Evolutionary conservation across 257 asterid genomes (phyloP), one percentile per base, ranked within the genome.

Genomic region (Solanum infundibuliforme): DNA sequence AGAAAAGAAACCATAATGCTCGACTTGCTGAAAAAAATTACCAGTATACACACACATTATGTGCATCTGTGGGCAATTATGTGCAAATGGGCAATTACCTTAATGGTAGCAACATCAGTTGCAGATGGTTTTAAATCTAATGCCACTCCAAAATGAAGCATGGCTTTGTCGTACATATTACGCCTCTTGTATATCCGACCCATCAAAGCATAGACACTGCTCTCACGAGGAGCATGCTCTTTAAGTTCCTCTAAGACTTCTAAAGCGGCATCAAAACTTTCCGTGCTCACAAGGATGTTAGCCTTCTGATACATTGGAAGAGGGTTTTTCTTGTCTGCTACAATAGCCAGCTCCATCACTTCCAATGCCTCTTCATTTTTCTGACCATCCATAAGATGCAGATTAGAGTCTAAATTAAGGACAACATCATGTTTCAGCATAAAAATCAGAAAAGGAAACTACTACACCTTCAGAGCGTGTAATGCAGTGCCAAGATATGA

Each of bases 101-200:
- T 96, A 89, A 97, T 97, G 87, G 94, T 86, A 71, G 99, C 99
- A 90, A 97, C 98, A 88, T 97, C 99, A 34, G 99, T 93, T 69
- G 99, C 98, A 81, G 99, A 92, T 85, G 99, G 99, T 91, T 94
- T 97, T 94, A 96, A 86, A 90, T 97, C 99, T 94, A 97, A 91
- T 12, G 99, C 98, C 39, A 94, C 90, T 88, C 99, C 99, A 77
- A 94, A 97, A 92, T 97, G 95, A 90, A 97, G 98, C 98, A 97
- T 95, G 91, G 99, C 98, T 69, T 93, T 94, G 87, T 94, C 95
- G 27, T 93, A 89, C 93, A 94, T 93, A 87, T 93, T 92, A 84
- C 87, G 91, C 88, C 94, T 90, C 92, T 96, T 94, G 91, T 95
- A 97, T 72, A 97, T 95, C 89, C 94, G 93, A 84, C 99, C 99